These are phyloP conservation scores for Tolypocladium tropicale DNA, from an alignment of 2,329 filamentous ascomycete species.

Conservation along the genomic window DNA sequence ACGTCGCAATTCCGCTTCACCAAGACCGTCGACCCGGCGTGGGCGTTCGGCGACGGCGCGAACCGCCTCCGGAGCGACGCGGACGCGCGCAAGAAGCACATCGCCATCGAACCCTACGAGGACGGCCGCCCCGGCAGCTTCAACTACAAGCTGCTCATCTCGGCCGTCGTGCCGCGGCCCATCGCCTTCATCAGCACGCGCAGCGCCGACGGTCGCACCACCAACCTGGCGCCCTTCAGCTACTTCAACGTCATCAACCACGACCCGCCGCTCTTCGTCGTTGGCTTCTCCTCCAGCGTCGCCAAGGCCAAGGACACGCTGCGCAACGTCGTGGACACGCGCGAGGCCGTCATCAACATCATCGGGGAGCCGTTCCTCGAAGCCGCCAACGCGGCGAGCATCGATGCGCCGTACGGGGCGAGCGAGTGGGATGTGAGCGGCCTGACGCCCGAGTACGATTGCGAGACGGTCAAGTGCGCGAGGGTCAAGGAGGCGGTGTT, in stretches of 20 bases:
- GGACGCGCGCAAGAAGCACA: constrained; percentile 36
- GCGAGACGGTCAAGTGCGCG: constrained; percentile 55
- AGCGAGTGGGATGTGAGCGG: constrained; percentile 76
- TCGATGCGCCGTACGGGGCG: constrained; percentile 67
- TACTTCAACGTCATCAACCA: constrained; percentile 79
- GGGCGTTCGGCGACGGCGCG: constrained; percentile 55
- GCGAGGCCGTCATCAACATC: constrained; percentile 79
- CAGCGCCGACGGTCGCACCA: constrained; percentile 45
- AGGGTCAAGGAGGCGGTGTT: constrained; percentile 78
- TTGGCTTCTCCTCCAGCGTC: constrained; percentile 37
- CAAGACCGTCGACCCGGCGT: constrained; percentile 53
- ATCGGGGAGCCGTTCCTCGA: constrained; percentile 78
- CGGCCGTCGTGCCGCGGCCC: constrained; percentile 70
- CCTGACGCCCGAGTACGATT: constrained; percentile 57
- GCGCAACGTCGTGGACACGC: constrained; percentile 58
- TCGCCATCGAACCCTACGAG: constrained; percentile 73
- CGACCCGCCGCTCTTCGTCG: constrained; percentile 75
- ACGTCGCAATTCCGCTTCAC: constrained; percentile 41
- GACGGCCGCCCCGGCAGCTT: constrained; percentile 53
- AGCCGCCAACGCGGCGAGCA: constrained; percentile 71
- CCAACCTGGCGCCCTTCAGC: constrained; percentile 77
- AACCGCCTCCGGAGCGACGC: constrained; percentile 35
- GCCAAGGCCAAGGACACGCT: constrained; percentile 66
- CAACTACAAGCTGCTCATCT: constrained; percentile 93
- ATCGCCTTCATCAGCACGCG: constrained; percentile 55